These are phyloP conservation scores for Fraxinus excelsior DNA, from an alignment of 257 asterid genomes.

Conservation along the genomic window DNA sequence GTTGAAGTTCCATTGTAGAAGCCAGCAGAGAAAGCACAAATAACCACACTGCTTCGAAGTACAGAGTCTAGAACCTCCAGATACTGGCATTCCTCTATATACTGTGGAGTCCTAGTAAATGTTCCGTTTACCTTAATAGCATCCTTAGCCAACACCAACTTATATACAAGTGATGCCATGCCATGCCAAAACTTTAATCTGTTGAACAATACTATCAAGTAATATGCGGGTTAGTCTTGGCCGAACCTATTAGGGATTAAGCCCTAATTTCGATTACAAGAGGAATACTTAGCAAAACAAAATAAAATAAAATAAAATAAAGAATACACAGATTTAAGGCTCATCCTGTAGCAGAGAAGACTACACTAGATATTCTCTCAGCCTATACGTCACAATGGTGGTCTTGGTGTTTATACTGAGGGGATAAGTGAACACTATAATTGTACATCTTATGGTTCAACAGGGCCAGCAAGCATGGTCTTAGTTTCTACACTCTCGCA, in stretches of 20 bases:
- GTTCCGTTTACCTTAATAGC: constrained; percentile 49
- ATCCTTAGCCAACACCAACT: constrained; percentile 75
- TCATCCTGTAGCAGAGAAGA: too few relatives aligned
- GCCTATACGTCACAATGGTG: too few relatives aligned
- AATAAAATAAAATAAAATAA: too few relatives aligned
- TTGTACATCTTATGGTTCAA: not conserved
- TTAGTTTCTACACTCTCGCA: not conserved
- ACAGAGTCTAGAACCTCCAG: constrained; percentile 73
- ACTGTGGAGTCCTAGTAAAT: constrained; percentile 52
- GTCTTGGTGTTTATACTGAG: too few relatives aligned
- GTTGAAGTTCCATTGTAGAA: constrained; percentile 67
- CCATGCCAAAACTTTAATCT: constrained; percentile 78
- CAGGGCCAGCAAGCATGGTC: not conserved
- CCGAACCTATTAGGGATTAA: not conserved
- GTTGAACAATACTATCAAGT: constrained; percentile 8
- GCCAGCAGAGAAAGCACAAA: constrained; percentile 84
- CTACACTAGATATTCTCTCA: too few relatives aligned
- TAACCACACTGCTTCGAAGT: constrained; percentile 68
- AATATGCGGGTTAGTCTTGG: not conserved
- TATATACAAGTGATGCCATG: constrained; percentile 55
- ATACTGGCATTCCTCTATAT: constrained; percentile 75
- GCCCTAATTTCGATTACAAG: not conserved
- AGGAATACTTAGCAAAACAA: not conserved
- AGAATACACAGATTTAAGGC: too few relatives aligned
- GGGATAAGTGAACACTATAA: too few relatives aligned